Evolutionary conservation across 495 filamentous ascomycete species (phyloP).

Genomic region (Tuber calosporum): DNA sequence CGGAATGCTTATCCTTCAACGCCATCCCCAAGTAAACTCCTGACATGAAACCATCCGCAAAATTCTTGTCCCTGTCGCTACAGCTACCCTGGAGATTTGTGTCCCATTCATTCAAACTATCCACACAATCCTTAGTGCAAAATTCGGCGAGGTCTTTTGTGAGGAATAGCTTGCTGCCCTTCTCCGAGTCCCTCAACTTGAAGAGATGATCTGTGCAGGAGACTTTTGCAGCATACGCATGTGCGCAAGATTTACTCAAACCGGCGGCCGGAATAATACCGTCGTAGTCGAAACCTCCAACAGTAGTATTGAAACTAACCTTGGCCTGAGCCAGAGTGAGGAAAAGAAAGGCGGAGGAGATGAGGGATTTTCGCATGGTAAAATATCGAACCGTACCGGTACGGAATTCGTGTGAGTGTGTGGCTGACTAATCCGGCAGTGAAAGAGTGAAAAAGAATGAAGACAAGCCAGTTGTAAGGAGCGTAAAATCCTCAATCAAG

Average conservation of each 20-base stretch:
- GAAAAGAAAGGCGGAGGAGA: slow-evolving; percentile 7
- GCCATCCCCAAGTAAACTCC: slow-evolving; percentile 17
- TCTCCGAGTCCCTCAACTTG: slow-evolving; percentile 9
- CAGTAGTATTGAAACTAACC: slow-evolving; percentile 24
- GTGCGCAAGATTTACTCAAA: slow-evolving; percentile 15
- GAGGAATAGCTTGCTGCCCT: slow-evolving; percentile 19
- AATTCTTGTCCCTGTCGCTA: slow-evolving; percentile 9
- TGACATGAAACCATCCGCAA: not conserved
- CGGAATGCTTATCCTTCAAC: slow-evolving; percentile 12
- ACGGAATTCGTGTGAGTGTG: not conserved
- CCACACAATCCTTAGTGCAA: slow-evolving; percentile 20
- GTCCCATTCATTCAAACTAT: slow-evolving; percentile 24
- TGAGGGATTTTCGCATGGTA: slow-evolving; percentile 12
- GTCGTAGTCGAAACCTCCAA: slow-evolving; percentile 13
- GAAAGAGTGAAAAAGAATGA: not conserved
- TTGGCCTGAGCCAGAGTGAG: slow-evolving; percentile 8
- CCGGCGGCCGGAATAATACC: slow-evolving; percentile 4
- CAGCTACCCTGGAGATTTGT: slow-evolving; percentile 20
- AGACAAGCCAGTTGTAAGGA: slow-evolving; percentile 6
- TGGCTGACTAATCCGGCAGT: not conserved
- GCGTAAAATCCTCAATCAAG: not conserved
- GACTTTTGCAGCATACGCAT: slow-evolving; percentile 13
- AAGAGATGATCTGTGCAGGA: slow-evolving; percentile 18
- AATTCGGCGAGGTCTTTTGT: slow-evolving; percentile 9
- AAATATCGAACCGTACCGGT: slow-evolving; percentile 5